These are phyloP conservation scores for Hypericum perforatum DNA, from an alignment of 345 rosid genomes.

Conservation along the genomic window DNA sequence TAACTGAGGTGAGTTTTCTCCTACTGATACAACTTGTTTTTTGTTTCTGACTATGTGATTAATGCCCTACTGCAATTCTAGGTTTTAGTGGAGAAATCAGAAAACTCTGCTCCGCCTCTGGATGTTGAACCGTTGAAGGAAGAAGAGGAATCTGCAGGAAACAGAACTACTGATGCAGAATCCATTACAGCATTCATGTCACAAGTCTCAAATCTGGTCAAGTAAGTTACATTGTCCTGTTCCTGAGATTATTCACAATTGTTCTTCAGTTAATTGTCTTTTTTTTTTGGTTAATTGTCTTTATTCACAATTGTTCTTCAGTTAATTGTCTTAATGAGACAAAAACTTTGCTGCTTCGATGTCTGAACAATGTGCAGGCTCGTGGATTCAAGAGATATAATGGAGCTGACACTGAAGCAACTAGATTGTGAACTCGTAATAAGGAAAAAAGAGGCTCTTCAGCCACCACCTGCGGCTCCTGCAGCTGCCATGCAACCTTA, in stretches of 20 bases:
- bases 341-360: too few relatives aligned
- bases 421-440: slow-evolving; percentile 66
- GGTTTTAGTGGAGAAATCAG: slow-evolving; percentile 40
- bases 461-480: slow-evolving; percentile 34
- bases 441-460: slow-evolving; percentile 82
- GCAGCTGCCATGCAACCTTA: slow-evolving; percentile 31
- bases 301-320: slow-evolving; percentile 4
- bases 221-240: slow-evolving; percentile 36
- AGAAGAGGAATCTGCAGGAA: slow-evolving; percentile 26
- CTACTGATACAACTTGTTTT: too few relatives aligned
- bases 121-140: slow-evolving; percentile 28
- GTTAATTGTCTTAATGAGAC: too few relatives aligned
- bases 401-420: slow-evolving; percentile 82
- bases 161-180: slow-evolving; percentile 39
- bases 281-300: not conserved
- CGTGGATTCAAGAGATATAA: slow-evolving; percentile 83
- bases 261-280: not conserved
- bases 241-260: not conserved
- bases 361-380: slow-evolving; percentile 38
- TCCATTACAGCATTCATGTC: slow-evolving; percentile 32
- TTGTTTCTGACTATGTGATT: too few relatives aligned
- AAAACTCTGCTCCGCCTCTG: slow-evolving; percentile 36
- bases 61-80: slow-evolving; percentile 8
- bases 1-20: too few relatives aligned
- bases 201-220: slow-evolving; percentile 76